These are phyloP conservation scores for Backusella tarrabulga DNA, from an alignment of 192 early-diverging fungal species.

Conservation along the genomic window DNA sequence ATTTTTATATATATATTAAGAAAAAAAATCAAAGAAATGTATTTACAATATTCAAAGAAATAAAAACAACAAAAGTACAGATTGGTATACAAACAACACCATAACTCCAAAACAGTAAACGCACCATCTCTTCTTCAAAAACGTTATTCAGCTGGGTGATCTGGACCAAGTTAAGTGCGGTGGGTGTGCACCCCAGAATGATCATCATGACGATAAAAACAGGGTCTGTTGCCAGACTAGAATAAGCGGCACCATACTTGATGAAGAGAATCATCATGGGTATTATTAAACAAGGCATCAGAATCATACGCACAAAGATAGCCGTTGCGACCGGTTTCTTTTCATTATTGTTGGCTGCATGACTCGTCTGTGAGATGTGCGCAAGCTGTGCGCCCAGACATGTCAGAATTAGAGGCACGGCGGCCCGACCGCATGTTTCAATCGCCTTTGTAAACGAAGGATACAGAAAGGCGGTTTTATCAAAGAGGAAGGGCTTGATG, in stretches of 20 bases:
- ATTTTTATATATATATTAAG: not conserved
- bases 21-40: not conserved
- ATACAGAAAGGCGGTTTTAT: conserved; percentile 48
- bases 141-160: conserved; percentile 66
- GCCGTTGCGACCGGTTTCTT: conserved; percentile 36
- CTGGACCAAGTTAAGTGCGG: conserved; percentile 72
- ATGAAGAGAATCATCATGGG: conserved; percentile 38
- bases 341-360: conserved; percentile 7
- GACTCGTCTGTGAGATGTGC: conserved; percentile 12
- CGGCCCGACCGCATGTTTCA: conserved; percentile 70
- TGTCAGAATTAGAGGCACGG: conserved; percentile 76
- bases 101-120: conserved; percentile 70
- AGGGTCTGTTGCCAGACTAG: conserved; percentile 60
- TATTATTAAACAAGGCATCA: conserved; percentile 40
- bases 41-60: conserved; percentile 32
- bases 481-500: conserved; percentile 63
- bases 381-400: conserved; percentile 72
- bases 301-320: conserved; percentile 33
- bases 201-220: conserved; percentile 67
- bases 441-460: conserved; percentile 62
- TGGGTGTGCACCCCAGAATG: conserved; percentile 62
- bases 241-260: conserved; percentile 16
- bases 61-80: conserved; percentile 29
- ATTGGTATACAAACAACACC: conserved; percentile 44
- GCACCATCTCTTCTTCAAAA: conserved; percentile 68